Conservation (phyloP, 768 basidiomycete genomes). For the Arthromyces matolae region DNA sequence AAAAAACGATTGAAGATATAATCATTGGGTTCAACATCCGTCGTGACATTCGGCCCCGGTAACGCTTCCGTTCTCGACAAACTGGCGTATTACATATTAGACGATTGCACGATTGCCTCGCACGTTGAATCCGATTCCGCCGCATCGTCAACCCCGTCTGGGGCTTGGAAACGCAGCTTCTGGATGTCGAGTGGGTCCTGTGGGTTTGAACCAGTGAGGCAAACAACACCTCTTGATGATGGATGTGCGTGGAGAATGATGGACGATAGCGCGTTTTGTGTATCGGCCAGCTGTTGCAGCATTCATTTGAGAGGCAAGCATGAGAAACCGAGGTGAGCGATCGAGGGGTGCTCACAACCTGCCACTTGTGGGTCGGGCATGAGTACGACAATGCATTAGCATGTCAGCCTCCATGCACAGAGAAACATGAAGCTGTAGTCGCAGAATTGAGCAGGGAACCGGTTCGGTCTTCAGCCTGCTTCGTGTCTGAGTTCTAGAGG, state of each 20-base stretch:
- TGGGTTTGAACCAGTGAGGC: conserved; percentile 26
- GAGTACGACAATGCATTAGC: too few relatives aligned
- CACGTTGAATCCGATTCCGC: conserved; percentile 22
- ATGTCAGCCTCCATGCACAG: too few relatives aligned
- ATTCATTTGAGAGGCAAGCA: conserved; percentile 14
- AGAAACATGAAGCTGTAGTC: too few relatives aligned
- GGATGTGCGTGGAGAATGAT: conserved; percentile 26
- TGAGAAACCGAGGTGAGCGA: too few relatives aligned
- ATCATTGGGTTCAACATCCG: too few relatives aligned
- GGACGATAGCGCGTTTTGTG: conserved; percentile 22
- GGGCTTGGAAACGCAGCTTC: conserved; percentile 27
- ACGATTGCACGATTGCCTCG: conserved; percentile 17
- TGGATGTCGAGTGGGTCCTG: conserved; percentile 27
- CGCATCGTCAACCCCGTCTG: conserved; percentile 20
- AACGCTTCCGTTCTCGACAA: conserved; percentile 19
- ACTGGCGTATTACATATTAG: conserved; percentile 14
- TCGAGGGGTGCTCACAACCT: too few relatives aligned
- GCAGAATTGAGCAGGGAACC: too few relatives aligned
- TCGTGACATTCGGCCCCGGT: conserved; percentile 18
- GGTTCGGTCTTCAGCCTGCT: too few relatives aligned
- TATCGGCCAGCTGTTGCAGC: conserved; percentile 18
- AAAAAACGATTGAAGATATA: conserved; percentile 21
- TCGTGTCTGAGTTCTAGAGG: too few relatives aligned
- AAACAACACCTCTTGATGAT: conserved; percentile 26
- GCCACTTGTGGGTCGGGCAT: too few relatives aligned